Conservation (phyloP, 2,329 filamentous ascomycete species). For the Penicillium sp. region DNA sequence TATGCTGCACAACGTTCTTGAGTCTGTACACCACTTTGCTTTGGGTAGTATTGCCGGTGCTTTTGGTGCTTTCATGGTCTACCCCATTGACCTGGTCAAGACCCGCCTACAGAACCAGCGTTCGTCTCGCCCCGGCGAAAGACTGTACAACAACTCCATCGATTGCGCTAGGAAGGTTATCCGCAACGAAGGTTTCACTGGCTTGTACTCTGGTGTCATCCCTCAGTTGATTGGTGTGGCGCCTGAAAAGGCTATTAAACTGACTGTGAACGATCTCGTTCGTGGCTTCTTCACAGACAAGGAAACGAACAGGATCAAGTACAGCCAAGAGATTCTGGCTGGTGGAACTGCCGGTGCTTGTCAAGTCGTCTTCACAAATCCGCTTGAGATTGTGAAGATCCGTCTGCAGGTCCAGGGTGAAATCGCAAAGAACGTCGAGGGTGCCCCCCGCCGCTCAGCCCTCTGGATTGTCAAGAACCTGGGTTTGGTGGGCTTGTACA, state of each 20-base stretch:
- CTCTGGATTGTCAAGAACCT: slow-evolving; percentile 98
- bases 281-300: slow-evolving; percentile 71
- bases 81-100: slow-evolving; percentile 98
- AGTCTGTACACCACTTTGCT: slow-evolving; percentile 85
- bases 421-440: slow-evolving; percentile 80
- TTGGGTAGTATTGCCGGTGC: slow-evolving; percentile 89
- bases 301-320: slow-evolving; percentile 68
- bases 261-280: slow-evolving; percentile 95
- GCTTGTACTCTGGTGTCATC: slow-evolving; percentile 89
- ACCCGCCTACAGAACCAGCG: slow-evolving; percentile 98
- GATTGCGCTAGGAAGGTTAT: slow-evolving; percentile 94
- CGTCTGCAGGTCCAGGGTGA: slow-evolving; percentile 96
- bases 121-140: slow-evolving; percentile 73
- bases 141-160: slow-evolving; percentile 93
- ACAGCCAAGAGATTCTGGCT: slow-evolving; percentile 72
- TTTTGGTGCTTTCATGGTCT: slow-evolving; percentile 99
- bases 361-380: slow-evolving; percentile 98
- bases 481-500: slow-evolving; percentile 91
- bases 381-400: slow-evolving; percentile 98
- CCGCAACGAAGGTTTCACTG: slow-evolving; percentile 83
- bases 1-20: slow-evolving; percentile 62
- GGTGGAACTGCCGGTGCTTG: slow-evolving; percentile 88
- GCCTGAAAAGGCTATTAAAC: slow-evolving; percentile 99
- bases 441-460: slow-evolving; percentile 80
- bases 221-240: slow-evolving; percentile 96